phyloP scores from a whole-genome alignment of 1,139 yeast genomes.

The Candida smagusa region DNA sequence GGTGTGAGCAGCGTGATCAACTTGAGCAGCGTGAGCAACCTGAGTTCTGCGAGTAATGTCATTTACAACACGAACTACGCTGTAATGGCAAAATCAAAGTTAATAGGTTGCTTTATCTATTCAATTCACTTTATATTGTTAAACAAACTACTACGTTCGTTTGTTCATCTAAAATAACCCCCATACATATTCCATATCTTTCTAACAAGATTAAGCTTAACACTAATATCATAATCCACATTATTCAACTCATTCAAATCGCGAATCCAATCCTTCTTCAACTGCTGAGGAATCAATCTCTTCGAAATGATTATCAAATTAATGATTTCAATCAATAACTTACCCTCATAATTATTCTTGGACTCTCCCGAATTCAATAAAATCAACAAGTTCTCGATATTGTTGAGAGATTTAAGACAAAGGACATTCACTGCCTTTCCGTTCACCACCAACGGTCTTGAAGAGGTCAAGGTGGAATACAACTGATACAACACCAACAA shows the following conservation, averaged over 20 bases:
- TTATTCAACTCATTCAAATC: slow-evolving; percentile 55
- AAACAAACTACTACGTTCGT: too few relatives aligned
- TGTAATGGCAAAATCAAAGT: too few relatives aligned
- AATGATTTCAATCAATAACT: slow-evolving; percentile 55
- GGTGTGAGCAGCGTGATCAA: too few relatives aligned
- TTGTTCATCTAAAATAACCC: slow-evolving; percentile 33
- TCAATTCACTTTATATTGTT: too few relatives aligned
- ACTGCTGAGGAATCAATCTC: slow-evolving; percentile 43
- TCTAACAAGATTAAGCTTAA: slow-evolving; percentile 42
- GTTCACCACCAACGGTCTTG: slow-evolving; percentile 39
- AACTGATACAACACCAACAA: slow-evolving; percentile 52
- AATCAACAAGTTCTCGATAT: slow-evolving; percentile 52
- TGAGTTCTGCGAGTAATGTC: too few relatives aligned
- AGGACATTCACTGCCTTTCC: slow-evolving; percentile 39
- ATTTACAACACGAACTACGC: too few relatives aligned
- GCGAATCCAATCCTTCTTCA: slow-evolving; percentile 49
- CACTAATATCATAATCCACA: slow-evolving; percentile 21
- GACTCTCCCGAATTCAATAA: slow-evolving; percentile 15
- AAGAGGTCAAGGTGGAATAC: slow-evolving; percentile 22
- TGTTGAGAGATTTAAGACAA: slow-evolving; percentile 54
- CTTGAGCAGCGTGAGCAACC: too few relatives aligned
- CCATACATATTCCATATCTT: slow-evolving; percentile 59
- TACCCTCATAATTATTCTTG: slow-evolving; percentile 36
- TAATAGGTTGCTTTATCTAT: too few relatives aligned
- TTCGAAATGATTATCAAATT: slow-evolving; percentile 50